These are phyloP conservation scores for Corylus avellana DNA, from an alignment of 306 rosid genomes.

Conservation along the genomic window DNA sequence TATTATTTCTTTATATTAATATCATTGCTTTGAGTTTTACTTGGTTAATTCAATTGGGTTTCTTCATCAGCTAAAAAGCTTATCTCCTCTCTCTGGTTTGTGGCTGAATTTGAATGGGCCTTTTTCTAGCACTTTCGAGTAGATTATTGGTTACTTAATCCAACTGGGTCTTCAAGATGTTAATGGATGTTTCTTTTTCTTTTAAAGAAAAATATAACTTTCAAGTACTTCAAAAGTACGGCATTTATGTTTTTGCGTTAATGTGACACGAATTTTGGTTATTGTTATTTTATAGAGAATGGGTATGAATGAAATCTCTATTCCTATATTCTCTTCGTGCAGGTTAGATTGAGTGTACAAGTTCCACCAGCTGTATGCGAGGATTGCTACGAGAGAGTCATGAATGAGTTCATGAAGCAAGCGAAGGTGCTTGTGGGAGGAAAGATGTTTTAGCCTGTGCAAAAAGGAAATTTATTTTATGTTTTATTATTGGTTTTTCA, in stretches of 20 bases:
- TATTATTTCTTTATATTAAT: background rate
- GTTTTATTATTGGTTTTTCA: conserved; percentile 21
- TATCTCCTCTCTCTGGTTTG: background rate
- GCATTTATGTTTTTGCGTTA: background rate
- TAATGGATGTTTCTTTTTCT: background rate
- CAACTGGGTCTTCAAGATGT: background rate
- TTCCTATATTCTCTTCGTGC: conserved; percentile 26
- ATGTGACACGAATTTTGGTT: background rate
- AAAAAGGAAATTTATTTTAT: conserved; percentile 13
- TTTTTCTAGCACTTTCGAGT: background rate
- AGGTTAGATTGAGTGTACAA: conserved; percentile 79
- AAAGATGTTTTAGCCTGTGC: conserved; percentile 16
- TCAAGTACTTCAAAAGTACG: background rate
- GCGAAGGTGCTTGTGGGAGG: conserved; percentile 56
- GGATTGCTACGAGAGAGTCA: conserved; percentile 70
- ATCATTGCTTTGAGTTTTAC: background rate
- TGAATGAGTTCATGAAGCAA: conserved; percentile 73
- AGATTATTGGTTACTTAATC: background rate
- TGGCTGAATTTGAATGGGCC: background rate
- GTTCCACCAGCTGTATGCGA: conserved; percentile 82
- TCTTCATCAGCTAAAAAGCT: background rate
- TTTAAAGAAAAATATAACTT: background rate
- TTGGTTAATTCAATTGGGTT: background rate
- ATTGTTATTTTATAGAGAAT: background rate
- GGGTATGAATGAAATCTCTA: background rate